These are phyloP conservation scores for Volvariella surrecta DNA, from an alignment of 1,284 basidiomycete species.

Conservation along the genomic window DNA sequence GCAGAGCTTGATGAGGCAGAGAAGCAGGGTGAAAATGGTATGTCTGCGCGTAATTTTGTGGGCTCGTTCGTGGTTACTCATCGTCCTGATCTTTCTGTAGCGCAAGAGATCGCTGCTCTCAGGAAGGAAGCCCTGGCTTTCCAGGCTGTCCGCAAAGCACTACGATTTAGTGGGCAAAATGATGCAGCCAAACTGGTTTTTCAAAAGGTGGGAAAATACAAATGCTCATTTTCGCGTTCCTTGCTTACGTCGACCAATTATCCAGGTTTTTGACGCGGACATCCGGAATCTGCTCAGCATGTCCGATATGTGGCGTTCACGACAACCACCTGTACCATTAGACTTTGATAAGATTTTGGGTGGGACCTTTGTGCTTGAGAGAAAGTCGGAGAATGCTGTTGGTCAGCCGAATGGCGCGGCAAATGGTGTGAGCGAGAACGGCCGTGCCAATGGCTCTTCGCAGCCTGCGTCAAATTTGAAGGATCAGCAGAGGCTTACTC, in stretches of 20 bases:
- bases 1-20: slow-evolving; percentile 81
- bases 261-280: slow-evolving; percentile 81
- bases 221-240: background rate
- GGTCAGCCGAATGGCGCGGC: slow-evolving; percentile 15
- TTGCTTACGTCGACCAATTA: slow-evolving; percentile 3
- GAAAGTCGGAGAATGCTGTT: slow-evolving; percentile 15
- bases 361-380: slow-evolving; percentile 43
- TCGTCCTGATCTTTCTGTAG: too few relatives aligned
- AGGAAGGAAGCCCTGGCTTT: slow-evolving; percentile 89
- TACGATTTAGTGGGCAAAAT: slow-evolving; percentile 35
- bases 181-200: slow-evolving; percentile 72
- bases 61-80: slow-evolving; percentile 21
- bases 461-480: slow-evolving; percentile 42
- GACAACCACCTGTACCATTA: slow-evolving; percentile 79
- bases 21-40: slow-evolving; percentile 83
- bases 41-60: slow-evolving; percentile 11
- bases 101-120: slow-evolving; percentile 84
- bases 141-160: slow-evolving; percentile 62
- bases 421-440: slow-evolving; percentile 10
- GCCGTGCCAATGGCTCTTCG: slow-evolving; percentile 5
- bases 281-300: slow-evolving; percentile 86
- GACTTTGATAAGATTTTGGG: slow-evolving; percentile 68
- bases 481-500: slow-evolving; percentile 70
- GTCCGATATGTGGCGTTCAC: slow-evolving; percentile 97
- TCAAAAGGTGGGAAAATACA: slow-evolving; percentile 59